Evolutionary conservation across 176 grass and related monocot genomes (phyloP), one percentile per base, ranked within the genome.

Genomic region (Eleusine indica): DNA sequence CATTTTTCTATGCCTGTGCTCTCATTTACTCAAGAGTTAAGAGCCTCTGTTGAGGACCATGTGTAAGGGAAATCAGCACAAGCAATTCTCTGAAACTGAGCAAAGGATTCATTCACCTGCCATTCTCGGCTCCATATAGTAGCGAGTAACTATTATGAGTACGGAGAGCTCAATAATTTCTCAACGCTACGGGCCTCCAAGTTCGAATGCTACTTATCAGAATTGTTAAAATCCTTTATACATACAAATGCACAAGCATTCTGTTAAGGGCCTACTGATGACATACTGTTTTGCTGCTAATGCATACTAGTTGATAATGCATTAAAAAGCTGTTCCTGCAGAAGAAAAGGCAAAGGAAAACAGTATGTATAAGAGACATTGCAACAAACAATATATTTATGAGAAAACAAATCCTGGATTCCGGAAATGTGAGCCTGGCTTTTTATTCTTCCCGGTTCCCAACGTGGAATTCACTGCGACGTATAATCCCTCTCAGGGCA

Each of bases 1-100:
- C 54, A 32, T 29, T 80, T 63, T 70, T 60, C 66, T 53, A 37
- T 66, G 4, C 38, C 42, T 71, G 32, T 16, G 72, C 43, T 42
- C 54, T 61, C 71, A 85, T 81, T 75, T 70, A 76, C 71, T 75
- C 65, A 30, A 15, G 72, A 81, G 30, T 83, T 44, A 78, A 71
- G 79, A 77, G 17, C 11, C n/a, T 32, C 1, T 64, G 67, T 9
- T 13, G 38, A 70, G 65, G 74, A 39, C 74, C 83, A 85, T 77
- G 51, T 66, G 52, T 30, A 13, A 71, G 54, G 42, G 64, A 42
- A 67, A 77, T 44, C 73, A 83, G 73, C 44, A 4, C 44, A 42
- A 52, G 69, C 54, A 63, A 52, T 77, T 82, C 9, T 64, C 54
- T 77, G 41, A 76, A 81, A 30, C 11, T 4, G 30, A 13, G 43